phyloP scores from a whole-genome alignment of 495 filamentous ascomycete species.

The Paragyromitra xinjiangensis region DNA sequence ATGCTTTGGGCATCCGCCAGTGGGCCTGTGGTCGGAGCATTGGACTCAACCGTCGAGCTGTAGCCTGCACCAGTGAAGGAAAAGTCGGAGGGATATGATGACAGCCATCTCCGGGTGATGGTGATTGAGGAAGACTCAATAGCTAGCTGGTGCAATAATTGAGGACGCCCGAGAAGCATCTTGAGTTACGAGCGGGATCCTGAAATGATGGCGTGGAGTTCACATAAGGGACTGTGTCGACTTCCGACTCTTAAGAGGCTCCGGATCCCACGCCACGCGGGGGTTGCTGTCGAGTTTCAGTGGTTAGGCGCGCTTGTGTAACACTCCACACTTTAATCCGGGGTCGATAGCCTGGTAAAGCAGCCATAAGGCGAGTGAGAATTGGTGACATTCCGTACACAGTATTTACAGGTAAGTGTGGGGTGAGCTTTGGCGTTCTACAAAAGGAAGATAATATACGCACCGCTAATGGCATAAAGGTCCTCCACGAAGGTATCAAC shows the following conservation, averaged over 20 bases:
- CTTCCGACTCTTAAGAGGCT: constrained; percentile 41
- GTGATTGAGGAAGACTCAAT: constrained; percentile 35
- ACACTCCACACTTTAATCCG: constrained; percentile 11
- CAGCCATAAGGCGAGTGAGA: constrained; percentile 40
- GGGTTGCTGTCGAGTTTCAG: constrained; percentile 33
- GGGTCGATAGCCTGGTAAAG: constrained; percentile 10
- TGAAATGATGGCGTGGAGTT: constrained; percentile 37
- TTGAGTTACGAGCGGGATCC: constrained; percentile 17
- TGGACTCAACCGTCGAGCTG: constrained; percentile 50
- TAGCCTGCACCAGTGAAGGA: constrained; percentile 45
- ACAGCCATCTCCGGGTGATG: constrained; percentile 48
- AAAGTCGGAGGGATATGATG: constrained; percentile 53
- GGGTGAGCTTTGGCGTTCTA: no score
- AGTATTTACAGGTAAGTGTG: not conserved
- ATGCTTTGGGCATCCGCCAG: constrained; percentile 47
- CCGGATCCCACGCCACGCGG: constrained; percentile 30
- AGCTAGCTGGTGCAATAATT: constrained; percentile 29
- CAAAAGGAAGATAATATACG: not conserved
- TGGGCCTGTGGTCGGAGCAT: constrained; percentile 48
- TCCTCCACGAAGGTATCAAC: not conserved
- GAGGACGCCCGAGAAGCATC: constrained; percentile 50
- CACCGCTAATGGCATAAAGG: not conserved
- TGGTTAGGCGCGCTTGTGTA: constrained; percentile 35
- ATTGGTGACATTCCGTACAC: constrained; percentile 10
- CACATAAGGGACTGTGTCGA: constrained; percentile 30